These are phyloP conservation scores for Neckera pumila DNA, from an alignment of 225 moss, liverwort and hornwort genomes.

Conservation along the genomic window DNA sequence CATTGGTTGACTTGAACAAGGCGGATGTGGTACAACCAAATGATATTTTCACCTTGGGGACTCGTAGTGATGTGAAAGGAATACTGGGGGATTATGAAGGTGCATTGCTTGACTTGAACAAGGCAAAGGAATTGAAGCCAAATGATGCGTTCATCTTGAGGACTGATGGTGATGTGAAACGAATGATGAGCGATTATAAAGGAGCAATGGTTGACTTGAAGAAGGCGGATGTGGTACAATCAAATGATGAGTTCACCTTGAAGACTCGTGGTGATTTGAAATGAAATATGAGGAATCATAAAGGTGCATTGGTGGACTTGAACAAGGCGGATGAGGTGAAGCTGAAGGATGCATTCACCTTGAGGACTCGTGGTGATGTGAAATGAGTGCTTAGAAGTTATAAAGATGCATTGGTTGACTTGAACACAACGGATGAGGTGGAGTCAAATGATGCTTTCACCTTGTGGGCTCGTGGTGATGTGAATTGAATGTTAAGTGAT, in stretches of 20 bases:
- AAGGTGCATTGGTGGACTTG: neutral
- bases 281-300: neutral
- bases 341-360: neutral
- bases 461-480: neutral
- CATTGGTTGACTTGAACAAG: no score
- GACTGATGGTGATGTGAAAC: no score
- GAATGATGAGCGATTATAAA: no score
- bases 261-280: no score
- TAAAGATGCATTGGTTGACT: neutral
- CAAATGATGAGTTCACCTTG: no score
- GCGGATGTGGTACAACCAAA: no score
- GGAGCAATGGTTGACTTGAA: no score
- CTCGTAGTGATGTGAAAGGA: no score
- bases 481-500: accelerated
- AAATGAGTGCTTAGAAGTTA: accelerated
- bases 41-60: no score
- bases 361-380: neutral
- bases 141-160: no score
- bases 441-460: neutral
- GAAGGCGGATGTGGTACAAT: accelerated
- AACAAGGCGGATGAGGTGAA: neutral
- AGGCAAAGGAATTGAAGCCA: accelerated
- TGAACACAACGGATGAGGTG: accelerated
- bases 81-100: no score
- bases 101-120: no score